Base-by-base conservation (phyloP, 768 basidiomycete genomes). In the Boletellus sp. region DNA sequence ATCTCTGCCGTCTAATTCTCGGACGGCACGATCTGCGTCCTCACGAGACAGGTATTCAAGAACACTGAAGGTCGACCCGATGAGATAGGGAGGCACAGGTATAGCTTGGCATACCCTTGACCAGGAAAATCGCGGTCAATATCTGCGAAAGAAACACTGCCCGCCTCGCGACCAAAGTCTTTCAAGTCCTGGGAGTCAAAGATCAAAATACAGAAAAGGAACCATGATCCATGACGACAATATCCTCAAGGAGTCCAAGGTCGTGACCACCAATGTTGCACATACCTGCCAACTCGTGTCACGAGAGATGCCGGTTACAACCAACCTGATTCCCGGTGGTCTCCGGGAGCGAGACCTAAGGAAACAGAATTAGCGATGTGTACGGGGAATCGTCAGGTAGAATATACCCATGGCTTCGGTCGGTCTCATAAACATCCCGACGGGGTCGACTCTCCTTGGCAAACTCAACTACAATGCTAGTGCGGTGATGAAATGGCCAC, bases 221-320 rank as follows among this genome's bases (percentile, higher is more conserved):
- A 52, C 22, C 40, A 40, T 35, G 34, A 57, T 47, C 47, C 47
- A 57, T 39, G 37, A 44, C 48, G 37, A 52, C 54, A 51, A 60
- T 65, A 65, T 67, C 32, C 22, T 53, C 57, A 24, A 41, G 17
- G 17, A 49, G 40, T 23, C 42, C 46, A 37, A 50, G 35, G 45
- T 16, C 31, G 2, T 24, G 35, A 24, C 34, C 50, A 46, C 39
- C 19, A 43, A 15, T 37, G 41, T 31, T 16, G 44, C 65, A 71
- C 88, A 74, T 84, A 98, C 94, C 93, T 98, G 94, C 94, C 94
- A 98, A 70, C 94, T 96, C 40, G 93, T 95, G 66, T 94, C 90
- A 66, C 88, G 85, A 58, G 93, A 90, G 56, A 98, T 81, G 48
- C 92, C 92, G 34, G 87, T 81, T 51, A 99, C 91, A 53, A 87